Conservation (phyloP, 2,329 filamentous ascomycete species). For the Aureobasidium uvarum region DNA sequence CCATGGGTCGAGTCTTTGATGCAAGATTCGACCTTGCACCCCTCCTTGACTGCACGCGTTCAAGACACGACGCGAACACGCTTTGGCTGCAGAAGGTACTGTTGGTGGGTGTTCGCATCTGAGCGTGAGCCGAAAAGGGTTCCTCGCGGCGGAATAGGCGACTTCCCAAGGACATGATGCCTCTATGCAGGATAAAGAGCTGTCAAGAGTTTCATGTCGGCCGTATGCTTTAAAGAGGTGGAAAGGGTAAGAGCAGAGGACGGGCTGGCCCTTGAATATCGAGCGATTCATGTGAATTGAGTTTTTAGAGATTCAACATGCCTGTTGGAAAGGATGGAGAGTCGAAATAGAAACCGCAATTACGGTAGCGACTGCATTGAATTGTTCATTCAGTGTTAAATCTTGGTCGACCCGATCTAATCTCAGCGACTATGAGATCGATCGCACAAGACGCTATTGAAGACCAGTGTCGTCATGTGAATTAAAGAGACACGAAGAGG, state of each 20-base stretch:
- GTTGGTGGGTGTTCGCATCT: neutral
- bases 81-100: neutral
- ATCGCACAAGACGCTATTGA: neutral
- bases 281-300: constrained; percentile 1
- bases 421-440: neutral
- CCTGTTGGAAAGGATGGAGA: neutral
- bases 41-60: neutral
- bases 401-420: neutral
- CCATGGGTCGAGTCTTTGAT: neutral
- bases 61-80: neutral
- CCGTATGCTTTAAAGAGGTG: neutral
- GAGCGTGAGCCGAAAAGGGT: neutral
- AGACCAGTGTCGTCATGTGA: neutral
- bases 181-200: neutral
- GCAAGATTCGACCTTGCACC: neutral
- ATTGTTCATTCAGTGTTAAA: neutral
- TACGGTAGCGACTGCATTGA: neutral
- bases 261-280: neutral
- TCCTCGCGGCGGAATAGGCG: neutral
- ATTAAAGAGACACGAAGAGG: neutral
- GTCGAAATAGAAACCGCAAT: neutral
- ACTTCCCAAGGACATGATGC: neutral
- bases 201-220: neutral
- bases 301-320: neutral
- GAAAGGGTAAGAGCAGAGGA: neutral